These are phyloP conservation scores for Pleomassaria siparia DNA, from an alignment of 2,329 filamentous ascomycete species.

Conservation along the genomic window DNA sequence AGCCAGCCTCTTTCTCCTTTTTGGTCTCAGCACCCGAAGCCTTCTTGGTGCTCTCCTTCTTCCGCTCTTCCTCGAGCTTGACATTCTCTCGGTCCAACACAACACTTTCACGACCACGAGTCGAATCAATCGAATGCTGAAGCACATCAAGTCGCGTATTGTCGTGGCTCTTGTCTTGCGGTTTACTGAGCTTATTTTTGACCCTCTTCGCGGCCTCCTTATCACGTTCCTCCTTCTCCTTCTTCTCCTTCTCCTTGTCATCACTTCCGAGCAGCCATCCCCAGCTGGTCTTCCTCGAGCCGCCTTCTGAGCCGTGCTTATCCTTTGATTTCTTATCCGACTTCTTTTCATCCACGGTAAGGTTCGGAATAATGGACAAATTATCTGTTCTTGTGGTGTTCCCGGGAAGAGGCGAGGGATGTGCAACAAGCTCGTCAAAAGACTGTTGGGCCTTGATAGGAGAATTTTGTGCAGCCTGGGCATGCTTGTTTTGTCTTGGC, in stretches of 20 bases:
- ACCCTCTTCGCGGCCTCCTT: conserved; percentile 47
- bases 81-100: conserved; percentile 76
- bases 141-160: conserved; percentile 82
- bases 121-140: conserved; percentile 79
- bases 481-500: conserved; percentile 29
- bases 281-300: conserved; percentile 76
- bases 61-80: conserved; percentile 78
- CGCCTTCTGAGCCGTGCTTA: conserved; percentile 67
- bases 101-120: conserved; percentile 73
- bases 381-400: conserved; percentile 72
- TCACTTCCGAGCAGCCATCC: conserved; percentile 73
- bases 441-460: conserved; percentile 50
- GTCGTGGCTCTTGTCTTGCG: conserved; percentile 61
- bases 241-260: conserved; percentile 70
- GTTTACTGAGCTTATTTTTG: conserved; percentile 68
- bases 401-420: conserved; percentile 69
- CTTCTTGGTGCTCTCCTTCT: conserved; percentile 76
- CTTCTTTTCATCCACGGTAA: conserved; percentile 70
- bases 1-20: conserved; percentile 82
- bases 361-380: conserved; percentile 77
- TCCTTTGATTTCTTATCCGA: conserved; percentile 69
- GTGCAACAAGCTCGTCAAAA: conserved; percentile 65
- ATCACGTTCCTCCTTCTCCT: conserved; percentile 45
- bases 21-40: conserved; percentile 65
- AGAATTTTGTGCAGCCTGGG: conserved; percentile 33